Evolutionary conservation across 2,329 filamentous ascomycete genomes (phyloP), one percentile per base, ranked within the genome.

Genomic region (Stagonosporopsis tanaceti): DNA sequence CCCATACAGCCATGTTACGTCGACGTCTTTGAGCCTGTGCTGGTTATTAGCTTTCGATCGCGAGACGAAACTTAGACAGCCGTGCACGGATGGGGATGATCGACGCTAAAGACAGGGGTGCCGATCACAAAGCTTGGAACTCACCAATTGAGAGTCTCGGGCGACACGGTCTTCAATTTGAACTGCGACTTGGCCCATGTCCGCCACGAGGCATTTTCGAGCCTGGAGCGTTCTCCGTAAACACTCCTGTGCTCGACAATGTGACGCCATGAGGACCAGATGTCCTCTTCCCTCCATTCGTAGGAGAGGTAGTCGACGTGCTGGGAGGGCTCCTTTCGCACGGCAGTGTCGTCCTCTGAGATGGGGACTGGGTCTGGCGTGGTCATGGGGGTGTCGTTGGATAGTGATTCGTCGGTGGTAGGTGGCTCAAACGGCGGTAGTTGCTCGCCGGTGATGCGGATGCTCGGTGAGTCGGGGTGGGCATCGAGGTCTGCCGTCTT

Each of bases 201-300:
- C 73, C 95, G 86, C 95, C 95, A 99, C 0, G 93, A 97, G 3
- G 95, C 95, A 77, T 99, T 98, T 77, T 98, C 95, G 28, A 98
- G 78, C 47, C 95, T 84, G 32, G 88, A 89, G 34, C 90, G 86
- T 75, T 97, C 94, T 66, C 87, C 88, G 64, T 96, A 96, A 50
- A 91, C 85, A 58, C 87, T 87, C 67, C 89, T 84, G 69, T 92
- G 90, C 27, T 90, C 89, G 15, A 93, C 88, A 67, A 98, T 92
- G 73, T 96, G 95, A 72, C 93, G 89, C 95, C 95, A 98, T 1
- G 94, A 97, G 6, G 91, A 89, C 93, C 93, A 98, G 25, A 98
- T 96, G 77, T 99, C 94, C 76, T 98, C 93, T 77, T 97, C 93
- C 62, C 86, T 87, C 92, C 94, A 97, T 60, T 94, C 87, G 72